phyloP scores from a whole-genome alignment of 1,284 basidiomycete species.

The Tremellales sp. region DNA sequence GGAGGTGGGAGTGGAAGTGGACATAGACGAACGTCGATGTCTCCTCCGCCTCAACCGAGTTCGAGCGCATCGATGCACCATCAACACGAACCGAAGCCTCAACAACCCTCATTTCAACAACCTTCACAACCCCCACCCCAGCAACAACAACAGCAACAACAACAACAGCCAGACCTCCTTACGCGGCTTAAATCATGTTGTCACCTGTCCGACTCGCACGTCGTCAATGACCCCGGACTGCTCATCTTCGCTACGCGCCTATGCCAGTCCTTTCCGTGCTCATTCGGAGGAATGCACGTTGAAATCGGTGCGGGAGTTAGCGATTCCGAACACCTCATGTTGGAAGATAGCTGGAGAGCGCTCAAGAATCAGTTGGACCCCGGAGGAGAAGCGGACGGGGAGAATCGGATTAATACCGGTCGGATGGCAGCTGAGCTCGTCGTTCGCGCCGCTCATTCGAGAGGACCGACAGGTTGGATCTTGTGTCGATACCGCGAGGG shows the following conservation, averaged over 20 bases:
- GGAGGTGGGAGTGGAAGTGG: not conserved
- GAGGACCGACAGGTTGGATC: conserved; percentile 38
- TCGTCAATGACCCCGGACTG: conserved; percentile 47
- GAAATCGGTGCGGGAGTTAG: conserved; percentile 21
- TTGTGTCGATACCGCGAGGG: conserved; percentile 44
- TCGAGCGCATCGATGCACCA: not conserved
- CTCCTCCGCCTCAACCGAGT: not conserved
- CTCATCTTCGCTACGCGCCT: conserved; percentile 47
- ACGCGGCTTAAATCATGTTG: conserved; percentile 46
- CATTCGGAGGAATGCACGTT: conserved; percentile 37
- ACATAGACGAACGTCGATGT: not conserved
- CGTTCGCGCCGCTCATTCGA: conserved; percentile 34
- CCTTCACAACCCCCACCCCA: not conserved
- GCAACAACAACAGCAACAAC: not conserved
- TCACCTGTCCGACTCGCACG: conserved; percentile 47
- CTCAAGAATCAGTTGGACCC: conserved; percentile 42
- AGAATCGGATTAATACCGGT: conserved; percentile 48
- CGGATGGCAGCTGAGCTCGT: conserved; percentile 49
- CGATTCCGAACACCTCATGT: conserved; percentile 39
- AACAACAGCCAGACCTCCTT: conserved; percentile 18
- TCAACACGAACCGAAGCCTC: not conserved
- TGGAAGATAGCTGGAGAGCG: conserved; percentile 46
- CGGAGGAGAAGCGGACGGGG: conserved; percentile 38
- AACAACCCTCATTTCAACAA: not conserved
- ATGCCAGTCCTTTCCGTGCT: conserved; percentile 44